Conservation (phyloP, 23 red algal species). For the Rhodosorus marinus region DNA sequence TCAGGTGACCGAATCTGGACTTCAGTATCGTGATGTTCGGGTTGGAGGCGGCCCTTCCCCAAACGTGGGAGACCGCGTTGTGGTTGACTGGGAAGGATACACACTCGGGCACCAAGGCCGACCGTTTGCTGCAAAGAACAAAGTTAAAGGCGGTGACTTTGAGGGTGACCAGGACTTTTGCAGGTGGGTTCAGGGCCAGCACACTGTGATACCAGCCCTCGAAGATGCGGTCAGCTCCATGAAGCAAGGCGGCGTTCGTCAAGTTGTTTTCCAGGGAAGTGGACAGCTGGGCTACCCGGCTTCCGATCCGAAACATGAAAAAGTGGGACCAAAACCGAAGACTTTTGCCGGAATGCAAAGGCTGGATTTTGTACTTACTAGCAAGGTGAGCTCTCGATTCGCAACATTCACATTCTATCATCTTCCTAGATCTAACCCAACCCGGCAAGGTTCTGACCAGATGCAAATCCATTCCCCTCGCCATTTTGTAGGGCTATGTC, state of each 20-base stretch:
- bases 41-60: constrained; percentile 19
- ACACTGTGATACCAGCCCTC: constrained; percentile 63
- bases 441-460: no score
- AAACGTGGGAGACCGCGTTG: constrained; percentile 5
- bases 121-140: constrained; percentile 7
- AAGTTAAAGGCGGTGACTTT: constrained; percentile 6
- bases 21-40: constrained; percentile 43
- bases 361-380: constrained; percentile 12
- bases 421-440: no score
- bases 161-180: constrained; percentile 1
- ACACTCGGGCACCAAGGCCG: constrained; percentile 10
- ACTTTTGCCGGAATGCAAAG: constrained; percentile 8
- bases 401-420: no score
- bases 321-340: constrained; percentile 5
- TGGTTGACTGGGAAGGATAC: constrained; percentile 10
- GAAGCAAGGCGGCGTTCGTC: constrained; percentile 38
- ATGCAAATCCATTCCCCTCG: no score
- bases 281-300: constrained; percentile 31
- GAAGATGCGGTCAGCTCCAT: constrained; percentile 64
- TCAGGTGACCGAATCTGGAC: constrained; percentile 35
- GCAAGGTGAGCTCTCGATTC: no score
- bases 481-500: constrained; percentile 2
- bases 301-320: constrained; percentile 2
- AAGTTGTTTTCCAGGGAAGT: constrained; percentile 60
- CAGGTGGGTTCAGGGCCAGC: constrained; percentile 23